Conservation (phyloP, 202 grass and related monocot species). For the Musa balbisiana region DNA sequence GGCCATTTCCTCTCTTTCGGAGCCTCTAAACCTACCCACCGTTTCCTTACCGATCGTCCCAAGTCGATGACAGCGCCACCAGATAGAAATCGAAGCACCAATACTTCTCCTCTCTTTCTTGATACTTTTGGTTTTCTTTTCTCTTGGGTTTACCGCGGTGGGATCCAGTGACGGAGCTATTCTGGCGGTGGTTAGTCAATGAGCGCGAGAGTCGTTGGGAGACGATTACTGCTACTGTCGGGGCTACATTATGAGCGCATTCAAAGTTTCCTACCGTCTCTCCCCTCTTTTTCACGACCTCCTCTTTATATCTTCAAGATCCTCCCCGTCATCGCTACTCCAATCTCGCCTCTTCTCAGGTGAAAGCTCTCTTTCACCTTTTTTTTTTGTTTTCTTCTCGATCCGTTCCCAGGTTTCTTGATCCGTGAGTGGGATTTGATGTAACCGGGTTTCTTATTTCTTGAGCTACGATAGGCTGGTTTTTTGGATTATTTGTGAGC, state of each 20-base stretch:
- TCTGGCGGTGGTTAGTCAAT: constrained; percentile 7
- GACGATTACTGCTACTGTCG: not conserved
- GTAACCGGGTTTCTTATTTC: not conserved
- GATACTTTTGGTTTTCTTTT: not conserved
- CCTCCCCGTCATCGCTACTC: not conserved
- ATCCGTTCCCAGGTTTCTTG: not conserved
- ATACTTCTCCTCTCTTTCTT: not conserved
- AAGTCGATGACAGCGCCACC: too few relatives aligned
- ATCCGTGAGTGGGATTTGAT: not conserved
- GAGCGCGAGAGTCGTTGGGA: not conserved
- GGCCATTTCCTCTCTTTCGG: too few relatives aligned
- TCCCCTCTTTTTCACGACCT: not conserved
- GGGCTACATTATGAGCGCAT: not conserved
- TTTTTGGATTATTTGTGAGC: too few relatives aligned
- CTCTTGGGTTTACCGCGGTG: not conserved
- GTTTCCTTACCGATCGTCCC: too few relatives aligned
- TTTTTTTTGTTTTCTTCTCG: not conserved
- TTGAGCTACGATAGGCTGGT: not conserved
- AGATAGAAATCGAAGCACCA: too few relatives aligned
- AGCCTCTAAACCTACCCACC: too few relatives aligned
- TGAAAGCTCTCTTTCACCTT: not conserved
- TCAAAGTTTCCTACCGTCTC: not conserved
- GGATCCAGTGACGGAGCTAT: not conserved
- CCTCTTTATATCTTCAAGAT: not conserved
- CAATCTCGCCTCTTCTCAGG: constrained; percentile 5